These are phyloP conservation scores for Xerocomus brunneocitrinus DNA, from an alignment of 768 basidiomycete genomes.

Conservation along the genomic window DNA sequence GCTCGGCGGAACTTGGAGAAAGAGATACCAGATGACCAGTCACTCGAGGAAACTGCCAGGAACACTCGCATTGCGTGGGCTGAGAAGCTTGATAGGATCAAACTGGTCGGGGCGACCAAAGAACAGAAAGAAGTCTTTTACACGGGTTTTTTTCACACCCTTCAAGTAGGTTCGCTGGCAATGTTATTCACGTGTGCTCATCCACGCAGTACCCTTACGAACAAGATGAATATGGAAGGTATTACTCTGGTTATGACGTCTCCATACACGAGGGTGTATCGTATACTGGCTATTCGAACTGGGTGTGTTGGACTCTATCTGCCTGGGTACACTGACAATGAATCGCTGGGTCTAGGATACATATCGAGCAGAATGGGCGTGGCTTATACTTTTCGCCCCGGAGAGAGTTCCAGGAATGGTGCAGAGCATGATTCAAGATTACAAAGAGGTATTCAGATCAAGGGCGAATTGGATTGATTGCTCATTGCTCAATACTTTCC, in stretches of 20 bases:
- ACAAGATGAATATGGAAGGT: constrained; percentile 57
- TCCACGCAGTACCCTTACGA: constrained; percentile 67
- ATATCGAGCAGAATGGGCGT: constrained; percentile 74
- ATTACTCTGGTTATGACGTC: constrained; percentile 78
- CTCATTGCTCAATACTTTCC: background rate
- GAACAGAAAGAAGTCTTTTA: constrained; percentile 50
- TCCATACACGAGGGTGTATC: constrained; percentile 58
- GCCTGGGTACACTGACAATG: background rate
- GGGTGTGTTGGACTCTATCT: constrained; percentile 40
- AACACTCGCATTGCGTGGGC: constrained; percentile 50
- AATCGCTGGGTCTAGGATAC: constrained; percentile 52
- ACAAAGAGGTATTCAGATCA: constrained; percentile 44
- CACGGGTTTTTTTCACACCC: constrained; percentile 59
- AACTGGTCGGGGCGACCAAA: constrained; percentile 45
- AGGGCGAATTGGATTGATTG: background rate
- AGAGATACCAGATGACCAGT: constrained; percentile 43
- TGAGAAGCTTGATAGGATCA: constrained; percentile 51
- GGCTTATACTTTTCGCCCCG: constrained; percentile 71
- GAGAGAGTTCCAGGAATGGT: constrained; percentile 76
- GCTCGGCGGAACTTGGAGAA: constrained; percentile 49
- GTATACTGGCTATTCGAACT: constrained; percentile 78
- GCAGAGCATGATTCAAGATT: constrained; percentile 77
- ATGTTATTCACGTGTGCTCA: background rate
- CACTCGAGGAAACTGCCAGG: constrained; percentile 50
- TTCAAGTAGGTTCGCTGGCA: constrained; percentile 40